Evolutionary conservation across 257 asterid genomes (phyloP), one percentile per base, ranked within the genome.

Genomic region (Nicotiana benthamiana): DNA sequence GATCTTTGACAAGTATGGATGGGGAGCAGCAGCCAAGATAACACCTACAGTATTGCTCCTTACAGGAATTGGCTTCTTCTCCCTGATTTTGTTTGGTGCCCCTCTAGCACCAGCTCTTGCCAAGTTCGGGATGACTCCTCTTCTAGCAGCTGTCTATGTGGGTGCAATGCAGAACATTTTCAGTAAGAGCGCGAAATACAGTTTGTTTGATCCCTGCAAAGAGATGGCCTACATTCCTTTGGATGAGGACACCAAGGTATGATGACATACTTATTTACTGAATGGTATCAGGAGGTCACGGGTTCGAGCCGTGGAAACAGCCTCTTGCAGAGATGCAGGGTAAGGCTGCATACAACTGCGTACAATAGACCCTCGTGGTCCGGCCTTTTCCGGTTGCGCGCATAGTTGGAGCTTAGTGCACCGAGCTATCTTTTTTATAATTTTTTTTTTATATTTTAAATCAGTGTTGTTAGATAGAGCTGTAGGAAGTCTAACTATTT

Each of bases 161-260:
- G 99, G 99, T 64, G 99, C 99, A 16, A 67, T 96, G 97, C 99
- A 96, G 75, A 96, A 96, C 85, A 94, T 96, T 54, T 96, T 96
- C 75, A 96, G 99, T 57, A 96, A 96, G 89, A 96, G 99, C 57
- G 98, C 99, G 0, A 96, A 96, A 84, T 96, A 96, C 86, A 96
- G 99, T 83, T 92, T 96, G 57, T 96, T 96, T 60, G 99, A 96
- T 77, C 99, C 99, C 0, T 96, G 99, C 94, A 96, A 96, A 85
- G 99, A 96, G 80, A 96, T 96, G 99, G 99, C 99, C 7, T 96
- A 94, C 87, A 96, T 96, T 86, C 99, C 99, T 67, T 67, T 96
- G 87, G 99, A 96, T 16, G 99, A 96, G 84, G 99, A 94, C 83
- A 96, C 99, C 52, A 96, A 96, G 99, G 99, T 95, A 80, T 9